Conservation (phyloP, 129 eudicot species). For the Artemisia argyi region DNA sequence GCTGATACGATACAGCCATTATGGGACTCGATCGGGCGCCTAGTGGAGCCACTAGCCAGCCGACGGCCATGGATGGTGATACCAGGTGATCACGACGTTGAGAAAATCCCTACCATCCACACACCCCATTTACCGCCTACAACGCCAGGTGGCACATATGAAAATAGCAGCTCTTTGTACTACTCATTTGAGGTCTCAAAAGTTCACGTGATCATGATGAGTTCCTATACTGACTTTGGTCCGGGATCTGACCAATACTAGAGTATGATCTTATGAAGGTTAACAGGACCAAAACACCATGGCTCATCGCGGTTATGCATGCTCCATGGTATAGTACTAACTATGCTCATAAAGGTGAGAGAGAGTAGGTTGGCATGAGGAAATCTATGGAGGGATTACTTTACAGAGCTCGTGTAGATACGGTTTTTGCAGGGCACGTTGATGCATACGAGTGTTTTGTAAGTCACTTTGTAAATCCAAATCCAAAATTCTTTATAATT, state of each 20-base stretch:
- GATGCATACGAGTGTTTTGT: conserved; percentile 87
- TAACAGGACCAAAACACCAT: conserved; percentile 42
- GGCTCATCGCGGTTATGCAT: conserved; percentile 61
- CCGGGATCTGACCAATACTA: conserved; percentile 56
- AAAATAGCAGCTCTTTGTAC: conserved; percentile 61
- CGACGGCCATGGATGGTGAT: conserved; percentile 90
- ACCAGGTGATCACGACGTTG: conserved; percentile 76
- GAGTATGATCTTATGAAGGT: conserved; percentile 49
- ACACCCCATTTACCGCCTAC: conserved; percentile 47
- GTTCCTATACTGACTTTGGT: conserved; percentile 65
- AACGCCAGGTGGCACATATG: conserved; percentile 73
- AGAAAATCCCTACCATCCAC: conserved; percentile 43
- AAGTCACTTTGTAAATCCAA: conserved; percentile 14
- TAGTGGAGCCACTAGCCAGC: conserved; percentile 70
- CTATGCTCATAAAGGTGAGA: conserved; percentile 65
- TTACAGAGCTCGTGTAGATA: conserved; percentile 55
- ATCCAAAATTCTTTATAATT: not conserved
- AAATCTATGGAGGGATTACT: conserved; percentile 59
- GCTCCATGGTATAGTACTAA: conserved; percentile 85
- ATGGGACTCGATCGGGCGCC: conserved; percentile 76
- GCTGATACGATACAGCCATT: conserved; percentile 48
- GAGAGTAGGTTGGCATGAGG: conserved; percentile 48
- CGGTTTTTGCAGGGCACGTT: conserved; percentile 73
- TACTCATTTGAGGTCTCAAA: conserved; percentile 73
- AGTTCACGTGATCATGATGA: conserved; percentile 72